A percentile compares a stretch with the other conserved stretches of the same genome.
Conservation (phyloP, 2,329 filamentous ascomycete species). For the Diatrype stigma region DNA sequence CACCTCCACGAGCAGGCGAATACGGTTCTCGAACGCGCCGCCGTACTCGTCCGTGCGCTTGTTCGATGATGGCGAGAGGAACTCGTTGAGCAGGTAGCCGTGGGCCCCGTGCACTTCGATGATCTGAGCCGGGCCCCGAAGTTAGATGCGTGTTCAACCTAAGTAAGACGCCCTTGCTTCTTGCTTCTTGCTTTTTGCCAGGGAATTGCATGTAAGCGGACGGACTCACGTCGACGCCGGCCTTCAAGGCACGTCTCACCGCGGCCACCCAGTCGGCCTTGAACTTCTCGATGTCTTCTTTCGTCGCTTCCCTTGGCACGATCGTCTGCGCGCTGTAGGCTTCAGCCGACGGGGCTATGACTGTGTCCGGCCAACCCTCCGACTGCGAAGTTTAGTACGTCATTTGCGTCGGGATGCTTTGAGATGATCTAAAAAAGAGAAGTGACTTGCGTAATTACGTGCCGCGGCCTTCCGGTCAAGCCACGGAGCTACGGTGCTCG, state of each 20-base stretch:
- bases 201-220: too few relatives aligned
- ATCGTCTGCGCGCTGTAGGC: conserved; percentile 21
- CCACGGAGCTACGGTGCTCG: conserved; percentile 21
- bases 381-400: conserved; percentile 6
- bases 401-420: not conserved
- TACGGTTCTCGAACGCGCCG: conserved; percentile 40
- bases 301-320: conserved; percentile 25
- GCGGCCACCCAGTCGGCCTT: conserved; percentile 28
- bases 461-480: conserved; percentile 17
- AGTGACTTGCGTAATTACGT: conserved; percentile 8
- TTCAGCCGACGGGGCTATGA: conserved; percentile 23
- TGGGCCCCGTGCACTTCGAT: conserved; percentile 39
- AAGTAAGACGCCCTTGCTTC: too few relatives aligned
- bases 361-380: conserved; percentile 25
- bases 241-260: conserved; percentile 28
- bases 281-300: conserved; percentile 28
- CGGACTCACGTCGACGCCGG: conserved; percentile 29
- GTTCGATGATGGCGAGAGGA: conserved; percentile 41
- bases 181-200: too few relatives aligned
- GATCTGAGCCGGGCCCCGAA: conserved; percentile 27
- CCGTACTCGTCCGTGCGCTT: conserved; percentile 44
- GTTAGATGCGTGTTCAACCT: not conserved
- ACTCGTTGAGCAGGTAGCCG: conserved; percentile 43
- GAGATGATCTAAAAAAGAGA: not conserved
- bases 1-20: conserved; percentile 27